These are phyloP conservation scores for Lophium mytilinum DNA, from an alignment of 495 filamentous ascomycete species.

Conservation along the genomic window DNA sequence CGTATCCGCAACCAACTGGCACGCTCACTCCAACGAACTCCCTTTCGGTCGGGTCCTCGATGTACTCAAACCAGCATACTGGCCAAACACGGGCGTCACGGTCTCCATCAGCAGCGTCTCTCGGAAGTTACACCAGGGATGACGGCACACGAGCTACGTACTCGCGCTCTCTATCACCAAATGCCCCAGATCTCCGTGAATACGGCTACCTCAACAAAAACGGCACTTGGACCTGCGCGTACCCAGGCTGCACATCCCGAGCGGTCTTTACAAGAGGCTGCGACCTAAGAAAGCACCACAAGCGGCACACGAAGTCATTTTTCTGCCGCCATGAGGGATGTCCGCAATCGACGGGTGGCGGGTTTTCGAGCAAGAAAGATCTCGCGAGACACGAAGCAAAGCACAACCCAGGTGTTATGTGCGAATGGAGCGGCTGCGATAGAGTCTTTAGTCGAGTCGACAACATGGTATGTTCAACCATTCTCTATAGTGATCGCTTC, in stretches of 20 bases:
- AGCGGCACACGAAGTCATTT: constrained; percentile 53
- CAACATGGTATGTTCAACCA: constrained; percentile 45
- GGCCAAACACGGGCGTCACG: constrained; percentile 10
- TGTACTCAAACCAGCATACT: constrained; percentile 1
- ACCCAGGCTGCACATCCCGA: constrained; percentile 49
- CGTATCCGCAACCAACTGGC: constrained; percentile 18
- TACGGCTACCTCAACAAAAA: constrained; percentile 33
- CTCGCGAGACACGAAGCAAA: constrained; percentile 54
- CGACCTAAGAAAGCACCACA: constrained; percentile 58
- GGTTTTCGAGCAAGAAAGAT: constrained; percentile 60
- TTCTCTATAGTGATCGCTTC: not conserved
- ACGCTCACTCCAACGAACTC: not conserved
- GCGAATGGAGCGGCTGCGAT: constrained; percentile 51
- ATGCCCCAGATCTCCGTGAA: constrained; percentile 29
- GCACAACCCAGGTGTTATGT: constrained; percentile 52
- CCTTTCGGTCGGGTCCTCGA: constrained; percentile 3
- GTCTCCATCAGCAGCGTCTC: constrained; percentile 17
- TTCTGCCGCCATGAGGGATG: constrained; percentile 57
- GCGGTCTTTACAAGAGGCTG: constrained; percentile 52
- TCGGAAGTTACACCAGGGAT: not conserved
- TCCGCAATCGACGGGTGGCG: constrained; percentile 46
- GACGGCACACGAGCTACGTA: constrained; percentile 7
- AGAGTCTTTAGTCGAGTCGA: constrained; percentile 56
- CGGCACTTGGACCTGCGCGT: constrained; percentile 49
- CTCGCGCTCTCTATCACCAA: constrained; percentile 27